Conservation (phyloP, 495 filamentous ascomycete genomes). For the Neurospora terricola region DNA sequence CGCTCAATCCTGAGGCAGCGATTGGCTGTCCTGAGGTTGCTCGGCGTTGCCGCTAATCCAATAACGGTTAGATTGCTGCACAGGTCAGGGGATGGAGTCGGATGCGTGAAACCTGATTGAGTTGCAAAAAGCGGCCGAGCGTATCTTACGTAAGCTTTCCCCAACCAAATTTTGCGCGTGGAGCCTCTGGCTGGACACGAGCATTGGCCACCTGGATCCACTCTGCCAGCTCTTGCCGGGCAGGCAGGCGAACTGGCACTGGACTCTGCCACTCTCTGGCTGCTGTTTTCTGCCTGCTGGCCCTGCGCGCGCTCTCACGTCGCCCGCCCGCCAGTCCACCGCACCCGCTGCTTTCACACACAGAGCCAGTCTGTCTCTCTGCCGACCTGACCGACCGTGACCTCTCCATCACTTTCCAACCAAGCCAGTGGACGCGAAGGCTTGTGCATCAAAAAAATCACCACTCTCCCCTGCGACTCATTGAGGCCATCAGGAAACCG, state of each 20-base stretch:
- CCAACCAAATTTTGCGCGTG: background rate
- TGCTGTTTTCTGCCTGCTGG: background rate
- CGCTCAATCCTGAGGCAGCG: background rate
- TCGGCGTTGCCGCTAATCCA: background rate
- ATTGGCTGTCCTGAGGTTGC: background rate
- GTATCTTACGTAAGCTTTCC: background rate
- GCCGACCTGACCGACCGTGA: slow-evolving; percentile 22
- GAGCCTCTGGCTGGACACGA: background rate
- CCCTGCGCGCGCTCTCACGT: background rate
- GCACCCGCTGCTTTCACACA: background rate
- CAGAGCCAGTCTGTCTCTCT: background rate
- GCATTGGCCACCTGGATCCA: background rate
- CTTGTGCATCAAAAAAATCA: slow-evolving; percentile 47
- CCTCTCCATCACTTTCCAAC: slow-evolving; percentile 38
- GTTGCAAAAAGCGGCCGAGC: background rate
- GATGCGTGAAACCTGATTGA: background rate
- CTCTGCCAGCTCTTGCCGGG: background rate
- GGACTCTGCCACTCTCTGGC: background rate
- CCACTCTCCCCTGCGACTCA: slow-evolving; percentile 40
- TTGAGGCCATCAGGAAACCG: slow-evolving; percentile 38
- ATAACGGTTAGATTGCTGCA: background rate
- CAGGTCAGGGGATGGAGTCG: background rate
- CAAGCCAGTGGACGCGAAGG: slow-evolving; percentile 21
- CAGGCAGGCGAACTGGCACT: background rate
- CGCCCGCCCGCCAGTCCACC: too few species aligned